Evolutionary conservation across 2,329 filamentous ascomycete species (phyloP).

Genomic region (Aspergillus spinulosporus): DNA sequence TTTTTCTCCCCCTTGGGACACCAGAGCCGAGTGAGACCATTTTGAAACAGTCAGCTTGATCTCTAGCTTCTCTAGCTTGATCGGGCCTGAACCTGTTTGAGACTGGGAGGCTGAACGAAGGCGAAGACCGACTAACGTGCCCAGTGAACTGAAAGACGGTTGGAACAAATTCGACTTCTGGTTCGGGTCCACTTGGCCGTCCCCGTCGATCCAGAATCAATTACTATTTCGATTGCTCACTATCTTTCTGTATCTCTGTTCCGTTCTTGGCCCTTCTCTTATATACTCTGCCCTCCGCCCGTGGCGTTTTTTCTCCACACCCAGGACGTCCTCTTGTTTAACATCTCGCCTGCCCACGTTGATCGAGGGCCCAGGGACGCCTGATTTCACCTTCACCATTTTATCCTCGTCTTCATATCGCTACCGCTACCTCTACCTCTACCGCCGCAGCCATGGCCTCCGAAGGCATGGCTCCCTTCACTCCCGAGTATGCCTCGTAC

Average conservation of each 20-base stretch:
- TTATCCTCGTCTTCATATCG: background rate
- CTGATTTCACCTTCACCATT: background rate
- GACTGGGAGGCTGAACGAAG: background rate
- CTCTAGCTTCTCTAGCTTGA: background rate
- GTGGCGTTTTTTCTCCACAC: conserved; percentile 28
- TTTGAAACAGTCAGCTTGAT: background rate
- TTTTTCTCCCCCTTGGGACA: conserved; percentile 4
- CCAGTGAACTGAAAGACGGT: background rate
- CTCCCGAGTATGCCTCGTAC: conserved; percentile 50
- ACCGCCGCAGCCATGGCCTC: conserved; percentile 29
- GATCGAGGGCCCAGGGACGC: conserved; percentile 8
- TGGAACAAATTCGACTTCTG: background rate
- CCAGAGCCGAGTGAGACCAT: background rate
- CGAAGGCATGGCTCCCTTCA: conserved; percentile 32
- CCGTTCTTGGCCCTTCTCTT: conserved; percentile 17
- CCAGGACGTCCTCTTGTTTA: conserved; percentile 16
- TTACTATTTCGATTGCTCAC: conserved; percentile 14
- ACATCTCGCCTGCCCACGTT: conserved; percentile 1
- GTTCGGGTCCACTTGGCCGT: conserved; percentile 11
- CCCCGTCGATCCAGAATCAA: conserved; percentile 10
- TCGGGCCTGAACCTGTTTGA: background rate
- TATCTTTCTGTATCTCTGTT: conserved; percentile 16
- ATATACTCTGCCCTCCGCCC: conserved; percentile 22
- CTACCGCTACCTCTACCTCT: background rate
- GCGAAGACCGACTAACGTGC: background rate